Evolutionary conservation across 176 grass and related monocot species (phyloP), one percentile per base, ranked within the genome.

Genomic region (Thinopyrum elongatum): DNA sequence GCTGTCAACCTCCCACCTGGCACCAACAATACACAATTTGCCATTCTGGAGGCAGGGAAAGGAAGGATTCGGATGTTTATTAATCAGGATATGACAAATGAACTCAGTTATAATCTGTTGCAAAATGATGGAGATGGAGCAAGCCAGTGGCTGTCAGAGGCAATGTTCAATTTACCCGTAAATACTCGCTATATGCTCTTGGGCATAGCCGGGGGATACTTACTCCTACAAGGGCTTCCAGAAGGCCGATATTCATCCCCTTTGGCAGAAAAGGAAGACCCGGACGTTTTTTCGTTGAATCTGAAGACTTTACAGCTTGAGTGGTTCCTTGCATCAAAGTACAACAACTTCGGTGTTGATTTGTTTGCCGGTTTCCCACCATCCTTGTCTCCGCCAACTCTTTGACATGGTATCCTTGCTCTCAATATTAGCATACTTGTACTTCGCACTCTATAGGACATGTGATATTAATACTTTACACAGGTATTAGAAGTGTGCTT

Each of bases 31-130:
- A 68, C 16, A 30, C 29, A 34, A 17, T 58, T 69, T 44, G 68
- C 14, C 68, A 38, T 87, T 39, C 58, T 87, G 14, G 85, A 81
- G 22, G 69, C 39, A 55, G 68, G 41, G 2, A 44, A 65, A 15
- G 58, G 69, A 55, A 80, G 13, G 28, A 12, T 74, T 55, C 78
- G 78, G 19, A 27, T 87, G 58, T 63, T 81, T 65, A 62, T 4
- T 4, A 29, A 13, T 70, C 25, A 36, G 46, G 3, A 71, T 34
- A 14, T 3, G 5, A 0, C 0, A 8, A 79, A 44, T 44, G 7
- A 34, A 6, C 26, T 81, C 14, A 66, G 8, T 0, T 87, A 81
- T 65, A 16, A 12, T 8, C 23, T 74, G 6, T n/a, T 80, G 5
- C 28, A 4, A 38, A 61, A 74, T 49, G 41, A 49, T 19, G 68